Evolutionary conservation across 2,329 filamentous ascomycete species (phyloP), one percentile per base, ranked within the genome.

Genomic region (Apiospora sp.): DNA sequence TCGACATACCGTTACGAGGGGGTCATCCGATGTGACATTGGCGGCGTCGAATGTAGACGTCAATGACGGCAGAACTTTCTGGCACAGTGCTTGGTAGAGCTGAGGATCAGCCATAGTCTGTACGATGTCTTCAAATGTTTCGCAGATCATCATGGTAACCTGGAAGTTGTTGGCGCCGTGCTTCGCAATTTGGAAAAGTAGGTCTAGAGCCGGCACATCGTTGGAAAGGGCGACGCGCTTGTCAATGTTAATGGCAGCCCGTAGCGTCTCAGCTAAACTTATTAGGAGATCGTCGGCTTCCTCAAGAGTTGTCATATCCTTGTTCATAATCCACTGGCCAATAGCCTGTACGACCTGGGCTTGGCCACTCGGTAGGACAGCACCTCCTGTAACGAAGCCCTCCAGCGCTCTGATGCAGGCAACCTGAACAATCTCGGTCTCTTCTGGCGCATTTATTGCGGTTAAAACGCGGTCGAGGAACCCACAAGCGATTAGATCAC

Each of bases 211-310:
- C 72, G 92, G 89, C 67, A 92, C 90, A 16, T 93, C 91, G 19
- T 88, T 89, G 0, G 92, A 90, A 30, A 98, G 88, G 30, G 93
- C 92, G 71, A 96, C 90, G 22, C 88, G 87, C 3, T 93, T 90
- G 77, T 98, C 92, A 71, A 98, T 88, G 77, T 92, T 88, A 78
- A 98, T 96, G 41, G 93, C 92, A 77, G 95, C 92, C 70, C 94
- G 90, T 4, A 98, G 86, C 0, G 95, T 93, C 82, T 98, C 95
- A 7, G 96, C 93, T 44, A 99, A 86, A 0, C 95, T 96, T 19
- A 97, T 94, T 76, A 98, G 91, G 71, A 98, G 89, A 81, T 99
- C 96, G 77, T 98, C 96, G 14, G 94, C 93, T 75, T 98, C 95
- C 71, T 93, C 91, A 68, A 97, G 88, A 24, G 98, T 95, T 70